Percentiles rank a stretch among this genome's conserved stretches.
Evolutionary conservation across 768 basidiomycete species (phyloP).

Genomic region (Termitomyces sp.): DNA sequence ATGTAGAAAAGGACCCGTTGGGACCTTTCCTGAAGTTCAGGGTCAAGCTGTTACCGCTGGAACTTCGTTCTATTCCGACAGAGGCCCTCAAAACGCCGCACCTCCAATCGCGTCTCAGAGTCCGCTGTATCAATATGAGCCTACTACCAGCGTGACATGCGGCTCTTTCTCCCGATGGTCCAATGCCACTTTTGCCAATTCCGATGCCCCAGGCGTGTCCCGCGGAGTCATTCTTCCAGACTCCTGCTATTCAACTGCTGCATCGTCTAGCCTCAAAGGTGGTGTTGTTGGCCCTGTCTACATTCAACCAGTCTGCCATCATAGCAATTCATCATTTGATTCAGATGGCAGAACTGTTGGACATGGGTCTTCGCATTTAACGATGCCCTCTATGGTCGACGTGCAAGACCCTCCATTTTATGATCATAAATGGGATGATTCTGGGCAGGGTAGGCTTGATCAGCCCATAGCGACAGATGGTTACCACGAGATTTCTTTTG

Average conservation of each 20-base stretch:
- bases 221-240: background rate
- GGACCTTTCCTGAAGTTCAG: background rate
- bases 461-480: background rate
- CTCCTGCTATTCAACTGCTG: background rate
- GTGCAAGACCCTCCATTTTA: background rate
- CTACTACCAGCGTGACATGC: background rate
- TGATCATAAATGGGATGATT: background rate
- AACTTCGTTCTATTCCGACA: background rate
- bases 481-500: background rate
- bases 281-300: background rate
- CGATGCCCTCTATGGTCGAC: background rate
- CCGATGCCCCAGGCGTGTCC: background rate
- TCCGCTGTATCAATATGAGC: background rate
- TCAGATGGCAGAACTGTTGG: background rate
- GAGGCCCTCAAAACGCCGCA: background rate
- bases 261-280: background rate
- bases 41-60: background rate
- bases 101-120: background rate
- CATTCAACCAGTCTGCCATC: background rate
- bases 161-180: background rate
- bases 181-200: background rate
- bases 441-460: background rate
- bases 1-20: constrained; percentile 6
- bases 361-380: background rate
- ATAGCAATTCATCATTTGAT: background rate